Base-by-base conservation (phyloP, 2,329 filamentous ascomycete genomes). In the Sclerotinia trifoliorum region DNA sequence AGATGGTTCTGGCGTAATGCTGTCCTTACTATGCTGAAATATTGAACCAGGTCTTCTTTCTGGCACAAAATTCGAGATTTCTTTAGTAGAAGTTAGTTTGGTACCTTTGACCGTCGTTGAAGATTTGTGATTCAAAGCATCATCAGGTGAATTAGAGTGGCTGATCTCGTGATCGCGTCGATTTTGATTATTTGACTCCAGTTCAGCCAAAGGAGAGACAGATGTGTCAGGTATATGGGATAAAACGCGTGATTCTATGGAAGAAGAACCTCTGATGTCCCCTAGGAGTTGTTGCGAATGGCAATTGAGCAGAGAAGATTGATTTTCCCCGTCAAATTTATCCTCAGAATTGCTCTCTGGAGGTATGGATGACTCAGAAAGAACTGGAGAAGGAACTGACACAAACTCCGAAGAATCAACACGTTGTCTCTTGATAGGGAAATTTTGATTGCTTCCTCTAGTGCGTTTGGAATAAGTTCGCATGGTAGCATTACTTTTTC, bases 401-500 rank as follows among this genome's bases (percentile, higher is more conserved):
- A 62, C 44, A 17, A 67, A 51, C 35, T 64, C 46, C 29, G 48
- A n/a, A 52, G 70, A 58, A 57, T 72, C 70, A 61, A 70, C 29
- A 29, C 68, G 69, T 71, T 66, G 66, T 60, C 68, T 62, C 48
- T 68, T 70, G n/a, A 19, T 70, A 3, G 63, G 42, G 57, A 57
- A 54, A 26, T 24, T 49, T 39, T 69, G 39, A 52, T 56, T 69
- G 29, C 32, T 65, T 46, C 63, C 63, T 60, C 55, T 26, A 32
- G 46, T 49, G 17, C 56, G 63, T 67, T 69, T 69, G 8, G 67
- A 69, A 48, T 69, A 69, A 67, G 67, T 69, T 39, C 63, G 32
- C 56, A 62, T 54, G 8, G 65, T 39, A 62, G 65, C 46, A 29
- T 44, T 54, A 19, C 15, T 52, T 67, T 52, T 67, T 17, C 65